phyloP scores from a whole-genome alignment of 2,329 filamentous ascomycete species.

The Aureobasidium lini region DNA sequence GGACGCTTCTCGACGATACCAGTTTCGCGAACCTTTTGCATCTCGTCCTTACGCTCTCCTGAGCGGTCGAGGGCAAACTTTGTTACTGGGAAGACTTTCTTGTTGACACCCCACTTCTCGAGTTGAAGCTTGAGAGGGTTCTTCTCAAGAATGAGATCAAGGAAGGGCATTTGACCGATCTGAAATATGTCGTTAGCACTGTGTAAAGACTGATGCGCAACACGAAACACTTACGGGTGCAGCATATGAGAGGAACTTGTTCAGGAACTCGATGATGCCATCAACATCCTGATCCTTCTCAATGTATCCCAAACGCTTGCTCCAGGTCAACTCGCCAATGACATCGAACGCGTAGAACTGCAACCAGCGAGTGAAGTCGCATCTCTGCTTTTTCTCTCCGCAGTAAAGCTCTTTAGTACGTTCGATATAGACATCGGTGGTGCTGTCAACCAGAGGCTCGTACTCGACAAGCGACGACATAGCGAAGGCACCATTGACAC shows the following conservation, averaged over 20 bases:
- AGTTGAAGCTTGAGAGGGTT: slow-evolving; percentile 65
- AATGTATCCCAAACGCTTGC: slow-evolving; percentile 66
- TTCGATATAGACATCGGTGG: slow-evolving; percentile 61
- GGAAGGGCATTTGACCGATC: slow-evolving; percentile 66
- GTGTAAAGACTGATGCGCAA: too few species aligned
- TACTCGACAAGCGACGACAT: slow-evolving; percentile 73
- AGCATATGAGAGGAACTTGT: slow-evolving; percentile 60
- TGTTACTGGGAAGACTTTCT: slow-evolving; percentile 64
- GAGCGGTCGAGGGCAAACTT: slow-evolving; percentile 63
- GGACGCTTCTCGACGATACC: slow-evolving; percentile 29
- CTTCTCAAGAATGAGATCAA: slow-evolving; percentile 64
- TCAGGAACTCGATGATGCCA: slow-evolving; percentile 61
- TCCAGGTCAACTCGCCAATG: slow-evolving; percentile 70
- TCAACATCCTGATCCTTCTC: slow-evolving; percentile 69
- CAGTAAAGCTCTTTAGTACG: slow-evolving; percentile 37
- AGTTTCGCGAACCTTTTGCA: slow-evolving; percentile 39
- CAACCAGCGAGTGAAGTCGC: slow-evolving; percentile 64
- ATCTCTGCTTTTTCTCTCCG: slow-evolving; percentile 36
- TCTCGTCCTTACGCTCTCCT: slow-evolving; percentile 53
- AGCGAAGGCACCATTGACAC: slow-evolving; percentile 68
- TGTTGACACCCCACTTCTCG: slow-evolving; percentile 58
- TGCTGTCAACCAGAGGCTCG: slow-evolving; percentile 72
- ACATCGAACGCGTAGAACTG: slow-evolving; percentile 80
- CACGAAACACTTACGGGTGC: slow-evolving; percentile 49
- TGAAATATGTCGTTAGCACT: slow-evolving; percentile 22